phyloP scores from a whole-genome alignment of 1,139 yeast genomes.

The Pichia sp. region DNA sequence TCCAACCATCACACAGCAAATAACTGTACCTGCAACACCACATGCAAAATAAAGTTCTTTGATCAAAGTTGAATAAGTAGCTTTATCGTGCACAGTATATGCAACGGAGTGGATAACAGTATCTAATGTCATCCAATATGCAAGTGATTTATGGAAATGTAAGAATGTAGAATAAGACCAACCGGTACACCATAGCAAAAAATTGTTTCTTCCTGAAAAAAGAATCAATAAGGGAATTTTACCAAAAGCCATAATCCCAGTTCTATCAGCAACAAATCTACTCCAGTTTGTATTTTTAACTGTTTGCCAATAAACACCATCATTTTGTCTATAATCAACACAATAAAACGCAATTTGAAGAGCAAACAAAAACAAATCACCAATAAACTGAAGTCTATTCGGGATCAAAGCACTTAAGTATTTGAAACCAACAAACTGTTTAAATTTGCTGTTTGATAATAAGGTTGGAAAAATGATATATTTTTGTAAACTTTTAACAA shows the following conservation, averaged over 20 bases:
- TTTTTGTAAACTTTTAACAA: conserved; percentile 17
- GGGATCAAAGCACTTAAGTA: conserved; percentile 32
- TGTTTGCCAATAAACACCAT: conserved; percentile 34
- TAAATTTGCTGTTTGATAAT: conserved; percentile 19
- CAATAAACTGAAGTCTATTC: conserved; percentile 46
- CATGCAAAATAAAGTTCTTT: conserved; percentile 32
- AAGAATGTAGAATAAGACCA: conserved; percentile 55
- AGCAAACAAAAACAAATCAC: conserved; percentile 14
- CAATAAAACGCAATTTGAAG: conserved; percentile 28
- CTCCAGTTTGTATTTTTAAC: conserved; percentile 33
- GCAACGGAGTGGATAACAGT: conserved; percentile 25
- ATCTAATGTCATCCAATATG: conserved; percentile 37
- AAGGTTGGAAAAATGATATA: conserved; percentile 21
- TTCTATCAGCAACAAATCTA: conserved; percentile 41
- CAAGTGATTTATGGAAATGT: conserved; percentile 53
- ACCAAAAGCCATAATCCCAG: conserved; percentile 40
- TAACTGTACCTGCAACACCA: conserved; percentile 32
- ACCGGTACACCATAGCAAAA: conserved; percentile 50
- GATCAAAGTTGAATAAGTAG: conserved; percentile 15
- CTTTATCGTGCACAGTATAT: conserved; percentile 13
- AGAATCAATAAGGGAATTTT: conserved; percentile 39
- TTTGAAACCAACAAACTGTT: conserved; percentile 13
- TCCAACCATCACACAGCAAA: conserved; percentile 36
- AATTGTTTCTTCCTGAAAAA: conserved; percentile 60
- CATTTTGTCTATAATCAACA: conserved; percentile 38